phyloP scores from a whole-genome alignment of 768 basidiomycete species.

The Mycena belliarum region DNA sequence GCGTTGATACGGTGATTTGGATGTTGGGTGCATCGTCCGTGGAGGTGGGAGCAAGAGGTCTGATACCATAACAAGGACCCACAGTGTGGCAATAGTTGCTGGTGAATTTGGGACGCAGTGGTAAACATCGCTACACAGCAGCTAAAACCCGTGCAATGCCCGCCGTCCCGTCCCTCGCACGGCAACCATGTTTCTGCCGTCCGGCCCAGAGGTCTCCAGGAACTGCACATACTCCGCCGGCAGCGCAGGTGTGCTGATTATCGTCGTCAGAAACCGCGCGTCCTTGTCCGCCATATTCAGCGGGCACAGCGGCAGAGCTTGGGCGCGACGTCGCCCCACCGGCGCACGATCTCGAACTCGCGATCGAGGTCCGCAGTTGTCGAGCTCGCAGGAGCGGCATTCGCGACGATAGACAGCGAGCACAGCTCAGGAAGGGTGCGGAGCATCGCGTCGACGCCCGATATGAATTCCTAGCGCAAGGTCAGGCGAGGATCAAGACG shows the following conservation, averaged over 20 bases:
- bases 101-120: too few species aligned
- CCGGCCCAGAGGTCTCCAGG: neutral
- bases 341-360: neutral
- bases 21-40: too few species aligned
- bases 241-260: neutral
- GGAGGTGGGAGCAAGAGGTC: too few species aligned
- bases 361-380: neutral
- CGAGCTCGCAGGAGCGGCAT: neutral
- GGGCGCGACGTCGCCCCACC: conserved; percentile 1
- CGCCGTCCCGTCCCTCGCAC: neutral
- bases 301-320: too few species aligned
- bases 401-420: neutral
- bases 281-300: neutral
- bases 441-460: neutral
- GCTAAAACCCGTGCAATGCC: too few species aligned
- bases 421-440: neutral
- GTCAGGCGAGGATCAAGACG: neutral
- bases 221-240: neutral
- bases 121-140: too few species aligned
- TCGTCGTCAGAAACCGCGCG: neutral
- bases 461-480: neutral
- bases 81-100: too few species aligned
- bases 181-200: neutral
- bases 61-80: too few species aligned
- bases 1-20: too few species aligned